Conservation (phyloP, 768 basidiomycete genomes). For the Botryobasidium botryosum region DNA sequence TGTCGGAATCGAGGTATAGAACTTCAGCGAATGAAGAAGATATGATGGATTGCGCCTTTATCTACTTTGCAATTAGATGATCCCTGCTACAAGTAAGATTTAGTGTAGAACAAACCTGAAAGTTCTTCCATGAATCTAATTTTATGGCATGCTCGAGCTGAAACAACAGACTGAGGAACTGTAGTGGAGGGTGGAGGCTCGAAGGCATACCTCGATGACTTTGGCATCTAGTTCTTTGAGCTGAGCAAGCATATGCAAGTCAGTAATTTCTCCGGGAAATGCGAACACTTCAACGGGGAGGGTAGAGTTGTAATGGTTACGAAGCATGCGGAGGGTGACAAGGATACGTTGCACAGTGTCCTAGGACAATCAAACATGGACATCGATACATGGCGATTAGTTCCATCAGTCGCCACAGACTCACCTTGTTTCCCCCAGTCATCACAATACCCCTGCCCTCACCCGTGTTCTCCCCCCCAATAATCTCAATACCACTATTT, state of each 20-base stretch:
- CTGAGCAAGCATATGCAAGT: slow-evolving; percentile 11
- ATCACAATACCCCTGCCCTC: slow-evolving; percentile 21
- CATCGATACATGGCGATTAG: no score
- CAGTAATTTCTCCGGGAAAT: slow-evolving; percentile 22
- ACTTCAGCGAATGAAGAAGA: slow-evolving; percentile 22
- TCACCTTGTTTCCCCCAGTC: slow-evolving; percentile 24
- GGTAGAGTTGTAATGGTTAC: slow-evolving; percentile 16
- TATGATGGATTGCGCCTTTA: slow-evolving; percentile 23
- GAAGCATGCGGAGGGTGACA: slow-evolving; percentile 21
- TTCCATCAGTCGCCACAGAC: not conserved
- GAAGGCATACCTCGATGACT: slow-evolving; percentile 14
- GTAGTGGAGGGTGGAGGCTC: not conserved
- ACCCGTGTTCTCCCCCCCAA: slow-evolving; percentile 12
- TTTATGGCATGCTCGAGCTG: no score
- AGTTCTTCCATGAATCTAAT: slow-evolving; percentile 18
- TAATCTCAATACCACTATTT: slow-evolving; percentile 13
- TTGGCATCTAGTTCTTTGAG: slow-evolving; percentile 21
- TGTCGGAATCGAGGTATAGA: slow-evolving; percentile 27
- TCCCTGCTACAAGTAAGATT: not conserved
- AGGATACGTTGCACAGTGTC: slow-evolving; percentile 23
- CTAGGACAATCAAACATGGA: slow-evolving; percentile 7
- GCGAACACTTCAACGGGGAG: slow-evolving; percentile 27
- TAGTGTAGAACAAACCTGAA: slow-evolving; percentile 14
- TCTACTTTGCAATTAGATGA: slow-evolving; percentile 7
- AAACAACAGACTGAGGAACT: no score